These are phyloP conservation scores for Fusarium floridanum DNA, from an alignment of 2,329 filamentous ascomycete genomes.

Conservation along the genomic window DNA sequence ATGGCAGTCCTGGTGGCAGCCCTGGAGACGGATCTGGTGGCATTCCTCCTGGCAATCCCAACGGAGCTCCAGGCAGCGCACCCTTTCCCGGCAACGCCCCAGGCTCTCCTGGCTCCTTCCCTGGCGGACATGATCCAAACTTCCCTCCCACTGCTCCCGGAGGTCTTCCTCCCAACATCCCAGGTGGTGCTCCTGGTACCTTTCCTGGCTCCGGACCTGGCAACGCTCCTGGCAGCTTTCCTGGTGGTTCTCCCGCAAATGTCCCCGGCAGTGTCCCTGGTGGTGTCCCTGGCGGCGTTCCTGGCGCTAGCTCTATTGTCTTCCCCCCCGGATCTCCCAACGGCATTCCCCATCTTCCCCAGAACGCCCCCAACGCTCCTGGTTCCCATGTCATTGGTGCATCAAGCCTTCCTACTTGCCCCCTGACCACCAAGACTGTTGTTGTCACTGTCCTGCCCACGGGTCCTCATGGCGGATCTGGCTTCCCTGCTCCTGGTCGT, in stretches of 20 bases:
- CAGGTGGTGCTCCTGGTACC: conserved; percentile 19
- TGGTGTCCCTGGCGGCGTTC: conserved; percentile 14
- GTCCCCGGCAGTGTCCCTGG: conserved; percentile 18
- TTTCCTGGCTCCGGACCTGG: conserved; percentile 12
- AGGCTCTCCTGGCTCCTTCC: conserved; percentile 33
- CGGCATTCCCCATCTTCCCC: conserved; percentile 1
- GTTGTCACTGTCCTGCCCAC: conserved; percentile 61
- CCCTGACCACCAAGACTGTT: conserved; percentile 58
- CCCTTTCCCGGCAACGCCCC: conserved; percentile 26
- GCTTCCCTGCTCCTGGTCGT: conserved; percentile 28
- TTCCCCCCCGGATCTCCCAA: conserved; percentile 3
- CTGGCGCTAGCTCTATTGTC: conserved; percentile 9
- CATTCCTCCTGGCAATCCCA: conserved; percentile 26
- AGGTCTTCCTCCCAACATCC: conserved; percentile 23
- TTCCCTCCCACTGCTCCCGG: conserved; percentile 24
- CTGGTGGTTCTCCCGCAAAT: conserved; percentile 14
- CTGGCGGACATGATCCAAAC: conserved; percentile 22
- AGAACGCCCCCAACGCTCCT: conserved; percentile 10
- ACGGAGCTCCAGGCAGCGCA: conserved; percentile 26
- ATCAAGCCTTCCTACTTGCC: conserved; percentile 54
- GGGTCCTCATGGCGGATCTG: conserved; percentile 42
- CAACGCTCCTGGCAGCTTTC: conserved; percentile 15
- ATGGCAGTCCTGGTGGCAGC: conserved; percentile 18
- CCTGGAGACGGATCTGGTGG: conserved; percentile 24
- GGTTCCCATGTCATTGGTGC: conserved; percentile 4